Conservation (phyloP, 2,329 filamentous ascomycete species). For the Rachicladosporium sp. region DNA sequence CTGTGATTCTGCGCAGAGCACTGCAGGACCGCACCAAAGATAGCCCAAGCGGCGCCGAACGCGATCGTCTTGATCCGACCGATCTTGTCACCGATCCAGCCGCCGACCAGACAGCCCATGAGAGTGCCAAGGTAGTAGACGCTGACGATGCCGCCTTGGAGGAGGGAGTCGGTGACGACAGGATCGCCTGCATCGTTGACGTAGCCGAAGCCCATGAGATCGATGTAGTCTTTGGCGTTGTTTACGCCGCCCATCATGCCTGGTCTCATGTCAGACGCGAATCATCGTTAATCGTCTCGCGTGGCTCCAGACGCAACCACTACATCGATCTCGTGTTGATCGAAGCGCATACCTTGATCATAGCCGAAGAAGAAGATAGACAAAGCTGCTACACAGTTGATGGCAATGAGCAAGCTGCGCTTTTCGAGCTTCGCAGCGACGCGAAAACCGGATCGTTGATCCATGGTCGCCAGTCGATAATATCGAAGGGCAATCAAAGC, state of each 20-base stretch:
- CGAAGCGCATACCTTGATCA: conserved; percentile 40
- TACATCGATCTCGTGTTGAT: conserved; percentile 13
- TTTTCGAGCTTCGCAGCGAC: conserved; percentile 32
- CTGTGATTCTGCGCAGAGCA: conserved; percentile 51
- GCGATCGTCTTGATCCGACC: conserved; percentile 54
- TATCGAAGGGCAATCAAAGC: too few relatives aligned
- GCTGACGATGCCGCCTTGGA: conserved; percentile 48
- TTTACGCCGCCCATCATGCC: conserved; percentile 52
- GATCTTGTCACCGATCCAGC: conserved; percentile 50
- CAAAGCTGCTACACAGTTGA: conserved; percentile 51
- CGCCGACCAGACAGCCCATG: conserved; percentile 49
- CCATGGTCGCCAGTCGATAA: too few relatives aligned
- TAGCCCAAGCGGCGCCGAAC: conserved; percentile 35
- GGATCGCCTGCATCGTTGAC: conserved; percentile 32
- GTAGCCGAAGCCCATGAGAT: conserved; percentile 53
- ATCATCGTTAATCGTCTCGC: too few relatives aligned
- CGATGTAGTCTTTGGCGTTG: conserved; percentile 50
- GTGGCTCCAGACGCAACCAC: too few relatives aligned
- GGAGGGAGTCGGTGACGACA: conserved; percentile 45
- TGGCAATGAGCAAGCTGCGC: conserved; percentile 44
- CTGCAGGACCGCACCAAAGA: conserved; percentile 49
- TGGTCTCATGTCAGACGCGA: conserved; percentile 1
- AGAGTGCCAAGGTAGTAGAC: conserved; percentile 51
- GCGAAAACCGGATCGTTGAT: too few relatives aligned
- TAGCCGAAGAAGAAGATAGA: conserved; percentile 55